Evolutionary conservation across 2,329 filamentous ascomycete species (phyloP), one percentile per base, ranked within the genome.

Genomic region (Penicillium sp.): DNA sequence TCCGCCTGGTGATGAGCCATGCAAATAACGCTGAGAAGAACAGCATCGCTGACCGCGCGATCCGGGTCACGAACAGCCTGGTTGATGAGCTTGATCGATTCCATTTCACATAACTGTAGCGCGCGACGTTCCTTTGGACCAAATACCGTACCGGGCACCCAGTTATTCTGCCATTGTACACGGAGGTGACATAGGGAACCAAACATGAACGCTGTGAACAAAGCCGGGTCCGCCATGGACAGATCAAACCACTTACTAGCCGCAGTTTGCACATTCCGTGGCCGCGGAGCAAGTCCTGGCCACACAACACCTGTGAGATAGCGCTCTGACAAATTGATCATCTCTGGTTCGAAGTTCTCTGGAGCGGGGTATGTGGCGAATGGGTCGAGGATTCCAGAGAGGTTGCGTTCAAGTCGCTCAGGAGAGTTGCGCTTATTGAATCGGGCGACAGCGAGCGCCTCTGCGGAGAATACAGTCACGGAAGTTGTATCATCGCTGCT

Each of bases 71-170:
- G 57, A 40, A 75, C 61, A 19, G 71, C 70, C 31, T 66, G 52
- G n/a, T 70, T 74, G 22, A 74, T 70, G 52, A 70, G 60, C 36
- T 68, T 63, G 50, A 75, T 70, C 3, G 72, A 67, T 51, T 75
- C 70, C 50, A 66, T 61, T 50, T 72, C 69, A 36, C 62, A 67
- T 3, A 62, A n/a, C 37, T 65, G 54, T 10, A 72, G 49, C 0
- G 67, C 46, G 10, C 60, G 63, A 36, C 68, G 60, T 16, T 72
- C 60, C n/a, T 43, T 60, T 1, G 54, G 55, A 2, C 58, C 60
- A 28, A 69, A 72, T 1, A 47, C 46, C 11, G 54, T 53, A 2
- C 53, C 54, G 0, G 66, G 60, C 7, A 66, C 60, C 57, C 61
- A 63, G 6, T 57, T 52, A 17, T 71, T 70, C 35, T 69, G 26